Evolutionary conservation across 306 rosid species (phyloP).

Genomic region (Cicer cuneatum): DNA sequence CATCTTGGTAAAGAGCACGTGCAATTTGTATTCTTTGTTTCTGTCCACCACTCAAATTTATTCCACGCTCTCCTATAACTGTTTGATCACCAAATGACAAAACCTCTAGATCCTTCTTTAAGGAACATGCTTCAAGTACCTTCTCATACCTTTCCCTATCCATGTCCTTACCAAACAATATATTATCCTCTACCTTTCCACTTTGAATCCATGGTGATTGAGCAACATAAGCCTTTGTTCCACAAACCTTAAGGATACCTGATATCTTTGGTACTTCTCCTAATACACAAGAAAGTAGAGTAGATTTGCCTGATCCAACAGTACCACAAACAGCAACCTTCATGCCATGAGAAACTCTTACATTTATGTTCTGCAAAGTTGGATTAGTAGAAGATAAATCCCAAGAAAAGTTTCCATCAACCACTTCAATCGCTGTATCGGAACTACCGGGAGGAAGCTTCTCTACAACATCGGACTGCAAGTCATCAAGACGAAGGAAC

Average conservation of each 20-base stretch:
- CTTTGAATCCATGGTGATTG: conserved; percentile 98
- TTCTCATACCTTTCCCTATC: conserved; percentile 72
- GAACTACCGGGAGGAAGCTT: conserved; percentile 54
- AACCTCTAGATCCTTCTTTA: conserved; percentile 80
- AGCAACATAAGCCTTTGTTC: conserved; percentile 85
- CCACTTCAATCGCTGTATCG: conserved; percentile 48
- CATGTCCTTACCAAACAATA: conserved; percentile 76
- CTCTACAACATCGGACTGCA: conserved; percentile 50
- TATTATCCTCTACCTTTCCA: conserved; percentile 83
- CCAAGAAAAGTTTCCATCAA: conserved; percentile 62
- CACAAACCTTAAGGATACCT: conserved; percentile 72
- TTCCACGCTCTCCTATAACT: conserved; percentile 88
- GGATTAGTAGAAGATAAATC: conserved; percentile 47
- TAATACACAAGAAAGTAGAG: conserved; percentile 75
- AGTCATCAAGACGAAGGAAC: conserved; percentile 56
- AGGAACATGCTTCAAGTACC: conserved; percentile 84
- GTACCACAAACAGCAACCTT: conserved; percentile 62
- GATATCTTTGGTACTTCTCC: conserved; percentile 89
- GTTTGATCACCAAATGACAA: conserved; percentile 89
- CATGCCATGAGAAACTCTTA: conserved; percentile 50
- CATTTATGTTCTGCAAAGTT: conserved; percentile 47
- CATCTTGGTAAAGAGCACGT: conserved; percentile 83
- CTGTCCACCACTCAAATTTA: conserved; percentile 96
- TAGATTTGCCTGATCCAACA: conserved; percentile 80
- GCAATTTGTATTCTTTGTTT: conserved; percentile 92